Conservation (phyloP, 768 basidiomycete genomes). For the Favolaschia claudopus region DNA sequence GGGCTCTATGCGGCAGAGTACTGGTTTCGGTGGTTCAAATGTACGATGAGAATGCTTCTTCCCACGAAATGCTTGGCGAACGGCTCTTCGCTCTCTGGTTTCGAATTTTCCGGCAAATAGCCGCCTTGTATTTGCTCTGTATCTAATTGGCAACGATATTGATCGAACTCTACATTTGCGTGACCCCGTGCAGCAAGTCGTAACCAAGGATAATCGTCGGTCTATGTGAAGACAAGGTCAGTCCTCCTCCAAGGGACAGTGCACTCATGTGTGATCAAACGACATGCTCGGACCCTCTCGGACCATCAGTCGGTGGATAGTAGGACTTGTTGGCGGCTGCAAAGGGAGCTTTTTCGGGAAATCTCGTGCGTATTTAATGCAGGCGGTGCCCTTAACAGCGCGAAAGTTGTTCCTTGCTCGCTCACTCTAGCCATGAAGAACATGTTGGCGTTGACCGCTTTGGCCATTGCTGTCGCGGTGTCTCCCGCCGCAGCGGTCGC, state of each 20-base stretch:
- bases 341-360: slow-evolving; percentile 20
- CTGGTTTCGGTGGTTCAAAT: slow-evolving; percentile 81
- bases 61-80: neutral
- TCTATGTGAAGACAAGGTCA: neutral
- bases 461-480: slow-evolving; percentile 38
- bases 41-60: slow-evolving; percentile 55
- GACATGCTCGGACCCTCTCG: neutral
- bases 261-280: slow-evolving; percentile 13
- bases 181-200: slow-evolving; percentile 17
- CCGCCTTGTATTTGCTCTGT: slow-evolving; percentile 16
- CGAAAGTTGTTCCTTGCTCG: neutral
- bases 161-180: neutral
- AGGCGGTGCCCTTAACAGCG: neutral
- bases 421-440: slow-evolving; percentile 18
- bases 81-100: neutral
- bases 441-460: slow-evolving; percentile 39
- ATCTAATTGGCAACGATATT: slow-evolving; percentile 8
- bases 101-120: slow-evolving; percentile 21
- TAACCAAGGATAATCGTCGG: slow-evolving; percentile 26
- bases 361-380: slow-evolving; percentile 21
- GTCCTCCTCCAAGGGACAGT: neutral
- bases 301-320: slow-evolving; percentile 4
- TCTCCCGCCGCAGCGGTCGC: slow-evolving; percentile 42
- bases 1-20: slow-evolving; percentile 77
- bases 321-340: neutral